Evolutionary conservation across 2,329 filamentous ascomycete genomes (phyloP).

Genomic region (Fusarium pseudocircinatum): DNA sequence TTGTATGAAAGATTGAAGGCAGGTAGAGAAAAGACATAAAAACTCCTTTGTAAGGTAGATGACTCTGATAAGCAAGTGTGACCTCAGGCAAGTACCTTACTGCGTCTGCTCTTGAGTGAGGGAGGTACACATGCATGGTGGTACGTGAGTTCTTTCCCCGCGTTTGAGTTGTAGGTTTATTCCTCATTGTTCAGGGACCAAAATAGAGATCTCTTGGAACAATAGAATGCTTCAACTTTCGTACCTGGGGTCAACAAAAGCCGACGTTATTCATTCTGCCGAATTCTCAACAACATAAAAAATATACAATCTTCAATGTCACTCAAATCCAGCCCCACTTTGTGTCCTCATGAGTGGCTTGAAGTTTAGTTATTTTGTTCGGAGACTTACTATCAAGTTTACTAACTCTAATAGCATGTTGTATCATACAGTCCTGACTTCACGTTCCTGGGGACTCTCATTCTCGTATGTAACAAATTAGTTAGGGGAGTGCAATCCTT

Average conservation of each 20-base stretch:
- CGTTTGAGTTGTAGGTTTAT: constrained; percentile 9
- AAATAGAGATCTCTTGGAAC: not conserved
- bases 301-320: not conserved
- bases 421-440: not conserved
- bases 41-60: not conserved
- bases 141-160: constrained; percentile 1
- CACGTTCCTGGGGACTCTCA: not conserved
- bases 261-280: not conserved
- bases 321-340: not conserved
- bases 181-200: constrained; percentile 27
- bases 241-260: not conserved
- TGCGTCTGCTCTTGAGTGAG: not conserved
- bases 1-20: not conserved
- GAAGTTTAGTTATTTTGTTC: not conserved
- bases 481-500: not conserved
- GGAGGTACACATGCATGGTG: not conserved
- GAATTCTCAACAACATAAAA: not conserved
- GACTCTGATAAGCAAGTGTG: not conserved
- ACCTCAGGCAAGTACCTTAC: not conserved
- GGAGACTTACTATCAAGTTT: not conserved
- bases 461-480: not conserved
- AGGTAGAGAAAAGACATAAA: not conserved
- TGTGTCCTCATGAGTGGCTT: not conserved
- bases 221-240: not conserved
- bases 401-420: not conserved